Conservation (phyloP, 768 basidiomycete species). For the Pholiota microspora region DNA sequence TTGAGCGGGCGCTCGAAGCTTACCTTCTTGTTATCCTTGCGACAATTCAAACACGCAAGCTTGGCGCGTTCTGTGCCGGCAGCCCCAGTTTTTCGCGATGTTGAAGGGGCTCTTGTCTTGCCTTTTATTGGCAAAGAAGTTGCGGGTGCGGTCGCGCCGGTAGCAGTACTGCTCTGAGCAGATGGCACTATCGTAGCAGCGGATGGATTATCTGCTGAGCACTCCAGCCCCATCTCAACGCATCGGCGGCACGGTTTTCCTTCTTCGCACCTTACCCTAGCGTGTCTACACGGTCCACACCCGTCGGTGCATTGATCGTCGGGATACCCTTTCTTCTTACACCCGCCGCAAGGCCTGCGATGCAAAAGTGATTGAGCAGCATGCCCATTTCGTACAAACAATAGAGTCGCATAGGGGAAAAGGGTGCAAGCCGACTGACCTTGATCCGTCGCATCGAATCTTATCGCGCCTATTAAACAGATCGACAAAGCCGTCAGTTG, state of each 20-base stretch:
- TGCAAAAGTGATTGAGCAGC: background rate
- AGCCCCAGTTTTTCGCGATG: slow-evolving; percentile 6
- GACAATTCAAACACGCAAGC: slow-evolving; percentile 57
- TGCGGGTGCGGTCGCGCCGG: background rate
- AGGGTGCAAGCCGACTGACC: slow-evolving; percentile 27
- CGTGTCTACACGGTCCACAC: slow-evolving; percentile 58
- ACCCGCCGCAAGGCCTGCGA: slow-evolving; percentile 56
- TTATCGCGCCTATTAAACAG: slow-evolving; percentile 50
- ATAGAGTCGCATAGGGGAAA: slow-evolving; percentile 1
- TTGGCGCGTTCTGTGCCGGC: slow-evolving; percentile 51
- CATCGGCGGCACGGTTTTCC: slow-evolving; percentile 53
- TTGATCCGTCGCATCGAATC: slow-evolving; percentile 55
- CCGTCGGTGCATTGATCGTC: slow-evolving; percentile 59
- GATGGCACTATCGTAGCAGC: background rate
- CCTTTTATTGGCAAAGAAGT: background rate
- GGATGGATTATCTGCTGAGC: slow-evolving; percentile 26
- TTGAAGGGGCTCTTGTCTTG: background rate
- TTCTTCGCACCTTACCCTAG: slow-evolving; percentile 52
- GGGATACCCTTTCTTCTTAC: slow-evolving; percentile 51
- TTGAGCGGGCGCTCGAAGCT: slow-evolving; percentile 6
- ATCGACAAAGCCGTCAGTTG: slow-evolving; percentile 1
- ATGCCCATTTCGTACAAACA: no score
- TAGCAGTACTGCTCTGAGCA: background rate
- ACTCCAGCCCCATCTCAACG: slow-evolving; percentile 47
- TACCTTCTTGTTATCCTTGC: slow-evolving; percentile 70